These are phyloP conservation scores for Rostrohypoxylon terebratum DNA, from an alignment of 495 filamentous ascomycete species.

Conservation along the genomic window DNA sequence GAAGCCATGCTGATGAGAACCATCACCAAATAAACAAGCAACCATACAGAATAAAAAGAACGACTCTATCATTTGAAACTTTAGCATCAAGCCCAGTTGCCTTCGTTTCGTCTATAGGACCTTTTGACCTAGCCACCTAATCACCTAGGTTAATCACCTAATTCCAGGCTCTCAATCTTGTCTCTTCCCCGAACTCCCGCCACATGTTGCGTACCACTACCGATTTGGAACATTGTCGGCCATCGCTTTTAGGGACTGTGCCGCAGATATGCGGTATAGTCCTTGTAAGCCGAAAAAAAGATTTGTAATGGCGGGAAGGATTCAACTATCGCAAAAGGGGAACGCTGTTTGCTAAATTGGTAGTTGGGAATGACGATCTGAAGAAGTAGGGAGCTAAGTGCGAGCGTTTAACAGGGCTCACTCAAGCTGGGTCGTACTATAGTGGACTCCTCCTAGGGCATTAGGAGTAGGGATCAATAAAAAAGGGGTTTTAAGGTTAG, in stretches of 20 bases:
- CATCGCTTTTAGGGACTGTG: background rate
- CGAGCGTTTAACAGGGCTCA: background rate
- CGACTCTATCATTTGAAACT: background rate
- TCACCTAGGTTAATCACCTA: background rate
- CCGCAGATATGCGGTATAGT: background rate
- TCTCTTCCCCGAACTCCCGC: background rate
- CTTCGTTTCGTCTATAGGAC: constrained; percentile 6
- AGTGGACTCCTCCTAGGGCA: too few species aligned
- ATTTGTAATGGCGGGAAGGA: constrained; percentile 9
- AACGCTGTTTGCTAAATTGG: constrained; percentile 4
- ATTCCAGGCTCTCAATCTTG: too few species aligned
- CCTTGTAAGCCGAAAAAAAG: constrained; percentile 5
- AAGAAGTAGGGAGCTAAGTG: background rate
- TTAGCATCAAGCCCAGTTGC: background rate
- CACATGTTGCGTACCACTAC: background rate
- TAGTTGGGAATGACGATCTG: background rate
- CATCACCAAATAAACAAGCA: background rate
- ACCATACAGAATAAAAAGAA: background rate
- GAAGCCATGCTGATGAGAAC: background rate
- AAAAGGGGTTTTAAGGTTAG: background rate
- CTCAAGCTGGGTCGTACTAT: too few species aligned
- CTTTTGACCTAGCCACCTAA: background rate
- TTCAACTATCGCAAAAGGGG: constrained; percentile 6
- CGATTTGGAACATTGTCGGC: background rate
- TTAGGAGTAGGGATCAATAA: background rate